phyloP scores from a whole-genome alignment of 2,329 filamentous ascomycete species.

The Diaporthe caulivora region DNA sequence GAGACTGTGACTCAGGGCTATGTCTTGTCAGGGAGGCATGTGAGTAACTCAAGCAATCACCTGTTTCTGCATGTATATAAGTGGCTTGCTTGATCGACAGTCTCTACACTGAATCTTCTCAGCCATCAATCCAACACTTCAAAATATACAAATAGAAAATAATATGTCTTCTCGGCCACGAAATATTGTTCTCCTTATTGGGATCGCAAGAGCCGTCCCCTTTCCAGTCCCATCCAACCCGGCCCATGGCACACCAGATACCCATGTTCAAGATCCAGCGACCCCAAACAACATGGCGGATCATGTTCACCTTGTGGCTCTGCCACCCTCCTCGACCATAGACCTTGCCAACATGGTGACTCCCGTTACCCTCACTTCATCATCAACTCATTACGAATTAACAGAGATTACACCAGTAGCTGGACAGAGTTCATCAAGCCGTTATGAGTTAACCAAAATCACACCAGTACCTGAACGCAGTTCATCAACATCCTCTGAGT shows the following conservation, averaged over 20 bases:
- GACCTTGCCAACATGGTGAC: not conserved
- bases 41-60: not conserved
- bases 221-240: not conserved
- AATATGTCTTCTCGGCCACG: constrained; percentile 5
- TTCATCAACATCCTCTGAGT: not conserved
- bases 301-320: not conserved
- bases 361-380: not conserved
- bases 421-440: not conserved
- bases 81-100: not conserved
- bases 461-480: not conserved
- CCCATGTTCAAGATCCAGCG: not conserved
- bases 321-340: not conserved
- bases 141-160: not conserved
- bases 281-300: too few relatives aligned
- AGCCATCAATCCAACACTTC: not conserved
- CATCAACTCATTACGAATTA: not conserved
- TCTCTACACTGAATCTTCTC: not conserved
- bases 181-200: not conserved
- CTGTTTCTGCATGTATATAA: not conserved
- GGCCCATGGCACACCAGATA: not conserved
- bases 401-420: not conserved
- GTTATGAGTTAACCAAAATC: not conserved
- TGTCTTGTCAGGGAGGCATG: not conserved
- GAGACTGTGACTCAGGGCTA: not conserved
- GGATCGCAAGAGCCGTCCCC: not conserved